Evolutionary conservation across 2,329 filamentous ascomycete species (phyloP).

Genomic region (Alternaria sp.): DNA sequence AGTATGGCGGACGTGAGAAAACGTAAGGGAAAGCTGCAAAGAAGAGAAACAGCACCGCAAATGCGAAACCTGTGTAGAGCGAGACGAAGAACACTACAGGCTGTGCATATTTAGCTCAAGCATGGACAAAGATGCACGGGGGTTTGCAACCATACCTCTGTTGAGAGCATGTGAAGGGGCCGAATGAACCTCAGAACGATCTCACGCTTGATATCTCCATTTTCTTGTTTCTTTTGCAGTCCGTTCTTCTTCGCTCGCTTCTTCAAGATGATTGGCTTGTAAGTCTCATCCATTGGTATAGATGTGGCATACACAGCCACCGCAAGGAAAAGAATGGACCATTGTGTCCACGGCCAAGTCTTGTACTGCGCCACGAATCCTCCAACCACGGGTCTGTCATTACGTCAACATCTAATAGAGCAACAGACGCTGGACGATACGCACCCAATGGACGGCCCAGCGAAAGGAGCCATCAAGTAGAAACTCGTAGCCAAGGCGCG

Average conservation of each 20-base stretch:
- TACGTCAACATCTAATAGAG: background rate
- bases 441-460: constrained; percentile 48
- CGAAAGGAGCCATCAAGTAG: constrained; percentile 51
- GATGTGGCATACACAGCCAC: constrained; percentile 46
- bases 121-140: background rate
- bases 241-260: constrained; percentile 39
- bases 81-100: constrained; percentile 44
- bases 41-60: constrained; percentile 44
- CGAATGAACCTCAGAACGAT: constrained; percentile 55
- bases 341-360: constrained; percentile 53
- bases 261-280: constrained; percentile 58
- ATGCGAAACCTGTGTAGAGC: constrained; percentile 45
- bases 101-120: constrained; percentile 15
- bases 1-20: constrained; percentile 40
- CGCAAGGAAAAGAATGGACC: constrained; percentile 52
- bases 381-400: constrained; percentile 49
- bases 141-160: constrained; percentile 28
- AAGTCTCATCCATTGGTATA: constrained; percentile 61
- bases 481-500: constrained; percentile 44
- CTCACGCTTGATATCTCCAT: constrained; percentile 23
- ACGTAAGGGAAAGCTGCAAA: constrained; percentile 45
- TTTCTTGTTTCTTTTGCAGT: background rate
- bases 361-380: constrained; percentile 56
- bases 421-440: background rate
- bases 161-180: constrained; percentile 56